A percentile compares a stretch with the other conserved stretches of the same genome.
These are phyloP conservation scores for Rhododendron simsii DNA, from an alignment of 148 eudicot genomes.

Conservation along the genomic window DNA sequence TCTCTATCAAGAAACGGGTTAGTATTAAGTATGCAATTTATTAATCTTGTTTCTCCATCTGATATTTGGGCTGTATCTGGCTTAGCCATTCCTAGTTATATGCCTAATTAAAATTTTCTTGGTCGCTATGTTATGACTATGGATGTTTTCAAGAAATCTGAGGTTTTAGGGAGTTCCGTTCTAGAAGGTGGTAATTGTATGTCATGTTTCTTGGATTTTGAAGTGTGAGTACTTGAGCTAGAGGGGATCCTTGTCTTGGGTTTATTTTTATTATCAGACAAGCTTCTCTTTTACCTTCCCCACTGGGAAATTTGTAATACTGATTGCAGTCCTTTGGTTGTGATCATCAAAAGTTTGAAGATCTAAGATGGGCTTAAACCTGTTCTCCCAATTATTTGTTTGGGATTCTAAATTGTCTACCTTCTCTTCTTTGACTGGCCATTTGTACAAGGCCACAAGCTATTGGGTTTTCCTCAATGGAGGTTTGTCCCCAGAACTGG, in stretches of 20 bases:
- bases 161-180: not conserved
- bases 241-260: not conserved
- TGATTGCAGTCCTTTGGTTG: not conserved
- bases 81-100: not conserved
- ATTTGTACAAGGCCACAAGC: not conserved
- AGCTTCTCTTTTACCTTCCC: not conserved
- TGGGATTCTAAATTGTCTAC: not conserved
- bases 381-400: not conserved
- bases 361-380: not conserved
- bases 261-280: not conserved
- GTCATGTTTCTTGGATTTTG: not conserved
- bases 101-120: not conserved
- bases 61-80: not conserved
- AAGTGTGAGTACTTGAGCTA: not conserved
- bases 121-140: not conserved
- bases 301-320: not conserved
- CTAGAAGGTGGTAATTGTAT: not conserved
- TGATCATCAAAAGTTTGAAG: not conserved
- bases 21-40: slow-evolving; percentile 1
- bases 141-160: not conserved
- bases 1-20: slow-evolving; percentile 63
- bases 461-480: not conserved
- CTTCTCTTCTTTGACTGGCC: not conserved
- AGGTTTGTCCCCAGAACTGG: not conserved
- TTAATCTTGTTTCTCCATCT: not conserved